Base-by-base conservation (phyloP, 2,329 filamentous ascomycete genomes). In the Onygenales sp. region DNA sequence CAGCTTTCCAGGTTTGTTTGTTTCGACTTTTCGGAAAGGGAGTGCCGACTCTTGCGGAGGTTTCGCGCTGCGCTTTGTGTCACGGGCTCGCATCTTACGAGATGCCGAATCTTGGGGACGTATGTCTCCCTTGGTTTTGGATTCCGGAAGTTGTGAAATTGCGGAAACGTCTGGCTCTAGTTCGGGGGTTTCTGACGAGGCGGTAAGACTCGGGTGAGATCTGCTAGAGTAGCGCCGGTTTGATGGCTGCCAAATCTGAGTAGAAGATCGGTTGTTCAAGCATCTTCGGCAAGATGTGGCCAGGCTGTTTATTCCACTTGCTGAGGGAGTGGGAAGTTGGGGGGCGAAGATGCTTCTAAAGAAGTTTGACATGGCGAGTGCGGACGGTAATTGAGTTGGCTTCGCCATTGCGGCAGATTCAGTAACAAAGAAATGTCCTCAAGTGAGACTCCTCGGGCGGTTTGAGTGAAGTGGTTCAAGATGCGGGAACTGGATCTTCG, bases 1-100 rank as follows among this genome's bases (percentile, higher is more conserved):
- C 3, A 63, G 67, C 54, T 70, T 69, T 53, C 58, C 17, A 41
- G 47, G 47, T 13, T 5, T 32, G 10, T 41, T 38, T 31, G 36
- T 5, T 5, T 41, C 41, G 21, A 39, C 47, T 13, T 64, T 39
- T 62, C 63, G 31, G 43, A 43, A 5, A 27, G 51, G 10, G 27
- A 32, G 13, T 42, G n/a, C 39, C 7, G 42, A 21, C 11, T 11
- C 27, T 17, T 35, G 35, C 10, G 21, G n/a, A 13, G 13, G 7
- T 5, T 39, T 42, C n/a, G 36, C 6, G 21, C 21, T 27, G 21
- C 21, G 21, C 11, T 33, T 41, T 41, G 13, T 5, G 27, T 39
- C 35, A 10, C 35, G 33, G 9, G 38, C 31, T 39, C 3, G 10
- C 9, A 35, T 14, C 13, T 32, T 7, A 10, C 21, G 36, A 13